Percentiles rank a stretch among this genome's conserved stretches.
Conservation (phyloP, 139 green algal species). For the Chlamydomonas schloesseri region DNA sequence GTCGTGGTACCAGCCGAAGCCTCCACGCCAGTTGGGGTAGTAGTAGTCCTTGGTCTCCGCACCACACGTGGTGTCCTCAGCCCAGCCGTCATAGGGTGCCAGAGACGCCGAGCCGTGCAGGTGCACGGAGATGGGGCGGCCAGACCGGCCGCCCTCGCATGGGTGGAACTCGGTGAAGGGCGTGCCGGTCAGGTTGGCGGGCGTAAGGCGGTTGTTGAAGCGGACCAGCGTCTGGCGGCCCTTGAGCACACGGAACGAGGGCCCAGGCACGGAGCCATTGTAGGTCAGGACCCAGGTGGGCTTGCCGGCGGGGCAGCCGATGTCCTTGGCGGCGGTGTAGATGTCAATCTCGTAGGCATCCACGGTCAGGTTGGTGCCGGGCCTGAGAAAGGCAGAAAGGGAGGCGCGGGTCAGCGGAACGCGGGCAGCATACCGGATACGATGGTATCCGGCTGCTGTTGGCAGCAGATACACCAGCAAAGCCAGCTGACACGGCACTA, state of each 20-base stretch:
- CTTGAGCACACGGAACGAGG: background rate
- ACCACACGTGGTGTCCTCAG: conserved; percentile 15
- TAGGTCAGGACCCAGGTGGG: conserved; percentile 3
- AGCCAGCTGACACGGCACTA: too few species aligned
- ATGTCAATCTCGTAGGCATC: conserved; percentile 35
- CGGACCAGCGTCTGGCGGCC: conserved; percentile 20
- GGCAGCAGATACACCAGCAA: too few species aligned
- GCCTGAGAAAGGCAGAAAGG: background rate
- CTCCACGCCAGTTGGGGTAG: background rate
- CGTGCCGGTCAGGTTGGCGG: background rate
- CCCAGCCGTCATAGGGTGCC: conserved; percentile 3
- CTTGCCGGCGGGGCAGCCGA: background rate
- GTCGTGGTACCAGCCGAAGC: conserved; percentile 23
- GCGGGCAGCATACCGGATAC: too few species aligned
- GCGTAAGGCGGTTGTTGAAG: conserved; percentile 20
- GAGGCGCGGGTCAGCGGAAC: too few species aligned
- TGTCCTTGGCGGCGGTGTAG: background rate
- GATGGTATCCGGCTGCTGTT: too few species aligned
- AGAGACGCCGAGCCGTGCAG: background rate
- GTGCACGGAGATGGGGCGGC: background rate
- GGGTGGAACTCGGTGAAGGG: background rate
- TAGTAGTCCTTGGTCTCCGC: conserved; percentile 37
- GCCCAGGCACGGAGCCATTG: background rate
- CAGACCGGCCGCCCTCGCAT: background rate
- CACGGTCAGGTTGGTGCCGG: background rate